Evolutionary conservation across 306 rosid species (phyloP).

Genomic region (Comarum palustre): DNA sequence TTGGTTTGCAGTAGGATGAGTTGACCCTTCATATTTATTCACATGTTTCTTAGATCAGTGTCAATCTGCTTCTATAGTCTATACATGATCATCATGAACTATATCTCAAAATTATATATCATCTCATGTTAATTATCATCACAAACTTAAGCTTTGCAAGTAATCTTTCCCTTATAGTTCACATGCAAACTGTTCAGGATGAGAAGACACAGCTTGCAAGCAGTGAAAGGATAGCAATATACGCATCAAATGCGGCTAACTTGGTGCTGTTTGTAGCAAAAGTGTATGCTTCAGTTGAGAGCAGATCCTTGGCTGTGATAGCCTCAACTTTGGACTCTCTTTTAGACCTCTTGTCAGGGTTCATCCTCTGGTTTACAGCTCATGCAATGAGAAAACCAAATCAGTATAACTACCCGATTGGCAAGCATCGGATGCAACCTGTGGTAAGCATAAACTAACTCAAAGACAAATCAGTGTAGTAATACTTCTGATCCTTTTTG

Average conservation of each 20-base stretch:
- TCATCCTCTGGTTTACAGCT: conserved; percentile 83
- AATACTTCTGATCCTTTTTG: not conserved
- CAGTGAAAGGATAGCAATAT: conserved; percentile 60
- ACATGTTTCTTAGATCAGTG: not conserved
- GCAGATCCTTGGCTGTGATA: conserved; percentile 94
- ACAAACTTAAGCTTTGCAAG: not conserved
- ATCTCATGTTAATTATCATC: not conserved
- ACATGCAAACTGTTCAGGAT: conserved; percentile 15
- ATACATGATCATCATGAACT: not conserved
- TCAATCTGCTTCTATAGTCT: not conserved
- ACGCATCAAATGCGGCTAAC: conserved; percentile 70
- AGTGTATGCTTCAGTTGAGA: conserved; percentile 69
- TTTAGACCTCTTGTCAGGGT: conserved; percentile 86
- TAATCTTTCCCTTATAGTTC: not conserved
- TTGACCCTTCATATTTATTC: not conserved
- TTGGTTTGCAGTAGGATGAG: not conserved
- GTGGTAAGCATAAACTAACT: conserved; percentile 44
- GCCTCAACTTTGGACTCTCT: conserved; percentile 95
- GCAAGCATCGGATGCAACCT: conserved; percentile 91
- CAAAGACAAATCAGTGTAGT: not conserved
- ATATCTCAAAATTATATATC: not conserved
- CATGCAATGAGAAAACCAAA: conserved; percentile 82
- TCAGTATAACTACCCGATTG: conserved; percentile 65
- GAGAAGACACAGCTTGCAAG: conserved; percentile 44
- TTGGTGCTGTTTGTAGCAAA: conserved; percentile 70